Conservation (phyloP, 495 filamentous ascomycete genomes). For the Hyphodiscus hymeniophilus region DNA sequence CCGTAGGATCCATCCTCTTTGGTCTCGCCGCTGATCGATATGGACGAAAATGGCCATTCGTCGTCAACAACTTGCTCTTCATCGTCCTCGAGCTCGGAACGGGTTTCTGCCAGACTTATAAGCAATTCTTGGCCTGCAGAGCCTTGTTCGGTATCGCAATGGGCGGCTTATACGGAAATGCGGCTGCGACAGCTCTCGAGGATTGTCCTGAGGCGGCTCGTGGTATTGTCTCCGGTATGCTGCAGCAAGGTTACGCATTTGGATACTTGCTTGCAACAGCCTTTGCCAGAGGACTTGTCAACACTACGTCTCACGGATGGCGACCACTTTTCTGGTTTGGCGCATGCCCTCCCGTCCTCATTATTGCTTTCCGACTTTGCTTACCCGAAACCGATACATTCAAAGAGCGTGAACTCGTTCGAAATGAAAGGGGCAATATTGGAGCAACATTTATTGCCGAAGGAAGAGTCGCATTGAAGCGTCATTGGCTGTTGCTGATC, state of each 20-base stretch:
- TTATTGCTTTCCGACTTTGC: constrained; percentile 68
- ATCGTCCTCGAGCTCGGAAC: constrained; percentile 73
- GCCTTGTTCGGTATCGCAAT: constrained; percentile 86
- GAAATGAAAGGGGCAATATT: constrained; percentile 40
- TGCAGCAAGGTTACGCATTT: constrained; percentile 87
- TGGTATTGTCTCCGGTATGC: constrained; percentile 70
- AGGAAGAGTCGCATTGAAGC: constrained; percentile 65
- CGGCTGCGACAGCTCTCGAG: constrained; percentile 77
- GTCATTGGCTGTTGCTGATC: constrained; percentile 69
- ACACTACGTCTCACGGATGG: constrained; percentile 68
- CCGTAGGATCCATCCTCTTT: constrained; percentile 64
- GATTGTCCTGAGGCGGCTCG: constrained; percentile 68
- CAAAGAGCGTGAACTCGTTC: constrained; percentile 50
- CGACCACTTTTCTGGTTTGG: constrained; percentile 85
- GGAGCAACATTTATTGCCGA: constrained; percentile 60
- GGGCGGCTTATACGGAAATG: constrained; percentile 85
- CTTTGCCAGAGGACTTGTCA: constrained; percentile 64
- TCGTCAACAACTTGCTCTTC: constrained; percentile 77
- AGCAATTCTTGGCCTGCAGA: constrained; percentile 69
- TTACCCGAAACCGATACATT: constrained; percentile 72
- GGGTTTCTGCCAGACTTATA: constrained; percentile 69
- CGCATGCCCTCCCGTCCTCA: constrained; percentile 67
- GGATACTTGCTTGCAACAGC: constrained; percentile 76
- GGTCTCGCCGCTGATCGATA: constrained; percentile 77
- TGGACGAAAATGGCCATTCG: constrained; percentile 82